These are phyloP conservation scores for Leccinum subtestaceum DNA, from an alignment of 768 basidiomycete species.

Conservation along the genomic window DNA sequence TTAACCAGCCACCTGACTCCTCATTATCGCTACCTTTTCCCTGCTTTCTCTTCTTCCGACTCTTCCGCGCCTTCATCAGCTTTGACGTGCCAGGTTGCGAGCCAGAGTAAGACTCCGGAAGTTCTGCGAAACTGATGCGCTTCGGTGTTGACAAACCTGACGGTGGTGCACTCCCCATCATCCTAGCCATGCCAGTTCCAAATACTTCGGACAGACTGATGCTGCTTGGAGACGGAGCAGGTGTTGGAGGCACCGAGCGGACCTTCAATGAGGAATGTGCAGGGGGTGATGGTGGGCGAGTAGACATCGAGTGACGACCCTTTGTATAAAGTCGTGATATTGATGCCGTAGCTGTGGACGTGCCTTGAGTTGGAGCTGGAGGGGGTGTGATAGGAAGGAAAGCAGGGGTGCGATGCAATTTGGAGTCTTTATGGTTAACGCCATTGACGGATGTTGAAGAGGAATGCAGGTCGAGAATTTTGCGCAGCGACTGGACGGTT, in stretches of 20 bases:
- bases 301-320: conserved; percentile 54
- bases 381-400: conserved; percentile 42
- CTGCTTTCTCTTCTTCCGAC: conserved; percentile 34
- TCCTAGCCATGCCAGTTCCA: conserved; percentile 29
- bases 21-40: conserved; percentile 32
- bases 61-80: conserved; percentile 34
- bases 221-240: conserved; percentile 35
- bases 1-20: conserved; percentile 26
- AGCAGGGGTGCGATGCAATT: conserved; percentile 16
- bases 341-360: conserved; percentile 74
- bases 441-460: conserved; percentile 34
- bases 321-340: conserved; percentile 76
- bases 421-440: conserved; percentile 11
- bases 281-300: conserved; percentile 62
- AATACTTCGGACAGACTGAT: conserved; percentile 27
- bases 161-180: conserved; percentile 40
- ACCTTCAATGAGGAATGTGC: conserved; percentile 46
- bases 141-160: conserved; percentile 63
- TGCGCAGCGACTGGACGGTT: conserved; percentile 64
- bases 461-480: conserved; percentile 56
- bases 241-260: conserved; percentile 36
- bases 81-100: conserved; percentile 34
- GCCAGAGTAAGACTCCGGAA: conserved; percentile 63
- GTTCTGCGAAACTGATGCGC: conserved; percentile 74
- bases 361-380: conserved; percentile 54